Conservation (phyloP, 331 rosid genomes). For the Acacia pycnantha region DNA sequence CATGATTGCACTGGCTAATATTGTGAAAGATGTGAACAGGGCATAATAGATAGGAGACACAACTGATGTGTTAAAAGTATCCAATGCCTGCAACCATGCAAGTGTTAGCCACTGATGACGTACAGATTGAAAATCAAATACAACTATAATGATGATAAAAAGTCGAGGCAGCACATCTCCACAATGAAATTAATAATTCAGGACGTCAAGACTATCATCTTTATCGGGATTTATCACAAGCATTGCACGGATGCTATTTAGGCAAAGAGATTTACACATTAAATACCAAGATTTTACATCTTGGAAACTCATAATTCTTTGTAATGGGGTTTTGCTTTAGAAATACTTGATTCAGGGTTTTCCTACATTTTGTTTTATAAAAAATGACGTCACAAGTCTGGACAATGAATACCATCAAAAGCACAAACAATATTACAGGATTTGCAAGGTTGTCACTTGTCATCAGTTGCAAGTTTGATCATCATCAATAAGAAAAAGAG, state of each 20-base stretch:
- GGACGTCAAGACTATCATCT: constrained; percentile 11
- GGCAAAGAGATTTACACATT: neutral
- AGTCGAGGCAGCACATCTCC: neutral
- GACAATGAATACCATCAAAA: neutral
- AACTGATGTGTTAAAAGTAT: constrained; percentile 78
- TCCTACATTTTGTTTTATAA: neutral
- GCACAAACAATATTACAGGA: neutral
- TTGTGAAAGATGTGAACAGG: constrained; percentile 85
- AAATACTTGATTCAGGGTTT: neutral
- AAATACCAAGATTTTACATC: neutral
- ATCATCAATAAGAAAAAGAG: neutral
- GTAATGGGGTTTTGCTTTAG: neutral
- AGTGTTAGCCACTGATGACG: constrained; percentile 6
- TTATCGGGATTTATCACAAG: constrained; percentile 11
- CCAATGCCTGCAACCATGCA: constrained; percentile 70
- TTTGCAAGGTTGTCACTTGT: constrained; percentile 1
- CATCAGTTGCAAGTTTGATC: constrained; percentile 13
- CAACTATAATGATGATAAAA: neutral
- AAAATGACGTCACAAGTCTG: neutral
- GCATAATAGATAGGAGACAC: constrained; percentile 95
- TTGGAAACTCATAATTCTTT: neutral
- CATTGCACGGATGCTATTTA: constrained; percentile 3
- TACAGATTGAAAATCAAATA: constrained; percentile 25
- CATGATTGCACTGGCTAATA: constrained; percentile 89
- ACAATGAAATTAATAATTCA: neutral